Evolutionary conservation across 352 stramenopile species (phyloP).

Genomic region (Elongisporangium senticosum): DNA sequence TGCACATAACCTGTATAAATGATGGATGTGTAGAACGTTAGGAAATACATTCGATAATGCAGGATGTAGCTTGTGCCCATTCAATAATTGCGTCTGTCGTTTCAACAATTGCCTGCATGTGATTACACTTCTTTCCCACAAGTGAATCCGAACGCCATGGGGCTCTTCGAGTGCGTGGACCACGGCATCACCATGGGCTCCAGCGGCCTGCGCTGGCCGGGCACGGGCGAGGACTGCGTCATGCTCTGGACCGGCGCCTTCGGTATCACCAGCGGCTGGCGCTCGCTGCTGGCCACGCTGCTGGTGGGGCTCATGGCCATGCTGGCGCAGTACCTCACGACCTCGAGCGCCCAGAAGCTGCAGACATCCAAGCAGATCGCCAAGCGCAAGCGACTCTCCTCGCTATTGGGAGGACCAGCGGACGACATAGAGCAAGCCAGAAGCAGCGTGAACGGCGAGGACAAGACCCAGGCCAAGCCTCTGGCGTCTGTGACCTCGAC

Average conservation of each 20-base stretch:
- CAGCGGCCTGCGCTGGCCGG: slow-evolving; percentile 43
- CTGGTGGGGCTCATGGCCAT: slow-evolving; percentile 49
- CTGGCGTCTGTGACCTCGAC: slow-evolving; percentile 9
- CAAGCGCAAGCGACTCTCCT: slow-evolving; percentile 11
- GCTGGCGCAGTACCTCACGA: slow-evolving; percentile 56
- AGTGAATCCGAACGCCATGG: no score
- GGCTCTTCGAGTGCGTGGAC: slow-evolving; percentile 29
- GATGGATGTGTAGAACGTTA: no score
- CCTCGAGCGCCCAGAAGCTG: slow-evolving; percentile 31
- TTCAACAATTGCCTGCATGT: not conserved
- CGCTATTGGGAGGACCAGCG: not conserved
- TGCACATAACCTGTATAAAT: no score
- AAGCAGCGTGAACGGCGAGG: not conserved
- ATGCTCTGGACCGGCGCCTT: slow-evolving; percentile 58
- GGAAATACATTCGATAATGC: no score
- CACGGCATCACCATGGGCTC: slow-evolving; percentile 61
- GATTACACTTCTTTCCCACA: no score
- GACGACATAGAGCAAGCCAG: slow-evolving; percentile 1
- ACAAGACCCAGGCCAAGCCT: not conserved
- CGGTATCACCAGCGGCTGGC: slow-evolving; percentile 42
- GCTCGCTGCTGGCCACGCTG: slow-evolving; percentile 32
- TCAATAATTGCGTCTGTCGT: slow-evolving; percentile 8
- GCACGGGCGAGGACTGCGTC: slow-evolving; percentile 46
- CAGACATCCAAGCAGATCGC: slow-evolving; percentile 36
- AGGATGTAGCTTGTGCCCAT: not conserved